A percentile compares a stretch with the other conserved stretches of the same genome.
Evolutionary conservation across 2,329 filamentous ascomycete genomes (phyloP).

Genomic region (Knufia petricola): DNA sequence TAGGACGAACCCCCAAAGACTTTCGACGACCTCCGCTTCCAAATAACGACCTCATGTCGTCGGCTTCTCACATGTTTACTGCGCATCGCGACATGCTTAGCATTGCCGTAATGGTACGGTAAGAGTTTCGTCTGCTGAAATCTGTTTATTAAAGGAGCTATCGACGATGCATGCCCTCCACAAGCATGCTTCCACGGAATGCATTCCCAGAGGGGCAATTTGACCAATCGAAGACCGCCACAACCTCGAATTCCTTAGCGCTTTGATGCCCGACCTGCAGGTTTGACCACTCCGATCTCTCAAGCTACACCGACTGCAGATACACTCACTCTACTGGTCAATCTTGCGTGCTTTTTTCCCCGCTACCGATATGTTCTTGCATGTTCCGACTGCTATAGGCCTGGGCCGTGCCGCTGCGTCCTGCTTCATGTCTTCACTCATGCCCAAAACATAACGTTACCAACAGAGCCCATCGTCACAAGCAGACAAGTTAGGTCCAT

Average conservation of each 20-base stretch:
- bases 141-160: not conserved
- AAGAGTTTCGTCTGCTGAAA: slow-evolving; percentile 1
- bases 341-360: not conserved
- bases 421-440: not conserved
- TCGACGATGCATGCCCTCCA: not conserved
- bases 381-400: not conserved
- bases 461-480: not conserved
- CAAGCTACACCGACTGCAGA: slow-evolving; percentile 4
- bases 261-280: not conserved
- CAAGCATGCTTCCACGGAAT: not conserved
- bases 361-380: not conserved
- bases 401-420: slow-evolving; percentile 2
- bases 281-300: not conserved
- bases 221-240: slow-evolving; percentile 2
- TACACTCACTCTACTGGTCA: slow-evolving; percentile 1
- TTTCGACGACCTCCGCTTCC: not conserved
- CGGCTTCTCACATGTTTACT: not conserved
- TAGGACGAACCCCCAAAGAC: not conserved
- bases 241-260: slow-evolving; percentile 5
- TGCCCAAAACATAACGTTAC: not conserved
- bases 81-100: not conserved
- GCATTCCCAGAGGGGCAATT: not conserved
- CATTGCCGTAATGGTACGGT: not conserved
- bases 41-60: not conserved
- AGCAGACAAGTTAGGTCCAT: not conserved